Evolutionary conservation across 495 filamentous ascomycete genomes (phyloP).

Genomic region (Terfezia claveryi): DNA sequence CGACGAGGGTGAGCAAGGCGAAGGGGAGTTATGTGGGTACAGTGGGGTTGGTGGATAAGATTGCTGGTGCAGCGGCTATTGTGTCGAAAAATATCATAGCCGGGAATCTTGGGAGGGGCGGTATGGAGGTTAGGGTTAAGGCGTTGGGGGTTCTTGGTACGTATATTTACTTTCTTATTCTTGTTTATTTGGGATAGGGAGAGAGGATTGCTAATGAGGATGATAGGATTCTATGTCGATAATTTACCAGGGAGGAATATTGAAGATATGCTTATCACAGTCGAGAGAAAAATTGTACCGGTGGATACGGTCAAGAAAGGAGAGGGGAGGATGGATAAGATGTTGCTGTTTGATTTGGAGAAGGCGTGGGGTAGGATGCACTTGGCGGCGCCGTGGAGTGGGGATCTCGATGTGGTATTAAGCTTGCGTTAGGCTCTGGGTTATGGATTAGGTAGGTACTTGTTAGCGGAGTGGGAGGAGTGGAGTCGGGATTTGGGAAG

Average conservation of each 20-base stretch:
- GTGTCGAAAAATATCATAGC: slow-evolving; percentile 33
- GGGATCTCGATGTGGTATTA: slow-evolving; percentile 57
- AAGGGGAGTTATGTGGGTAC: slow-evolving; percentile 28
- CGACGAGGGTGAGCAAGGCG: slow-evolving; percentile 34
- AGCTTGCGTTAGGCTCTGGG: not conserved
- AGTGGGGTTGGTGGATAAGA: slow-evolving; percentile 69
- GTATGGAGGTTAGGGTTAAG: slow-evolving; percentile 59
- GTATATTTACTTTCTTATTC: too few relatives aligned
- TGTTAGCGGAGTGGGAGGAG: too few relatives aligned
- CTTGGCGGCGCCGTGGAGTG: slow-evolving; percentile 54
- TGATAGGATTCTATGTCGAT: slow-evolving; percentile 39
- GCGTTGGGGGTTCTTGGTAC: slow-evolving; percentile 48
- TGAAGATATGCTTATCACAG: slow-evolving; percentile 49
- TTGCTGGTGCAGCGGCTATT: slow-evolving; percentile 71
- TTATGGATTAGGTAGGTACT: too few relatives aligned
- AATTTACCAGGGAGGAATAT: slow-evolving; percentile 36
- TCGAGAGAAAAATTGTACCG: slow-evolving; percentile 48
- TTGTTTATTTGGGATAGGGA: too few relatives aligned
- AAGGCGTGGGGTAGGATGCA: slow-evolving; percentile 58
- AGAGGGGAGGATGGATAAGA: slow-evolving; percentile 25
- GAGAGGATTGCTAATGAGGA: too few relatives aligned
- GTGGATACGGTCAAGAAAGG: slow-evolving; percentile 39
- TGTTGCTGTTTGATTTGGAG: slow-evolving; percentile 52
- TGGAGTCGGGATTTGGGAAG: too few relatives aligned
- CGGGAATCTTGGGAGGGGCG: slow-evolving; percentile 39